Conservation (phyloP, 1,284 basidiomycete genomes). For the Tilletia horrida region DNA sequence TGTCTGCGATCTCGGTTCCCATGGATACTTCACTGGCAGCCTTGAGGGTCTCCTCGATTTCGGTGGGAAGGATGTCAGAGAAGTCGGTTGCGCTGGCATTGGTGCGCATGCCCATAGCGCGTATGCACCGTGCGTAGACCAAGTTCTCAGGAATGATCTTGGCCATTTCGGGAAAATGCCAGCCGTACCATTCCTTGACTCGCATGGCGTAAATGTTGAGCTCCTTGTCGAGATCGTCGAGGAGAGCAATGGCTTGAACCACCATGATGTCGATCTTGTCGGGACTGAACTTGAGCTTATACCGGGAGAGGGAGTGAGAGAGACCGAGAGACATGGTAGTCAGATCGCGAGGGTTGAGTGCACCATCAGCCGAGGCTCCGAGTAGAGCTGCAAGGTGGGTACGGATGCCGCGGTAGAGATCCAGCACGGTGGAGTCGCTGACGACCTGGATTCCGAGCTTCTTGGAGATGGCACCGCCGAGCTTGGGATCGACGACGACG, state of each 20-base stretch:
- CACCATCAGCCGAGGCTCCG: slow-evolving; percentile 37
- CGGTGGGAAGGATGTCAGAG: slow-evolving; percentile 78
- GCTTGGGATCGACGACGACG: slow-evolving; percentile 82
- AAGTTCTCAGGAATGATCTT: slow-evolving; percentile 91
- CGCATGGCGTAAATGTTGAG: slow-evolving; percentile 99
- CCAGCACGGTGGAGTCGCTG: slow-evolving; percentile 66
- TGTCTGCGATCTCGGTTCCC: slow-evolving; percentile 86
- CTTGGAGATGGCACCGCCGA: slow-evolving; percentile 87
- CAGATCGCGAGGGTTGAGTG: slow-evolving; percentile 72
- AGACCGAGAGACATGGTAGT: slow-evolving; percentile 97
- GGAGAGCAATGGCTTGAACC: slow-evolving; percentile 96
- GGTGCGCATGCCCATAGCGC: slow-evolving; percentile 75
- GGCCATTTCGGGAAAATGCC: slow-evolving; percentile 98
- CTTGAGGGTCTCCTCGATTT: slow-evolving; percentile 77
- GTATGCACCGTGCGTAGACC: slow-evolving; percentile 86
- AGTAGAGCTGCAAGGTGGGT: slow-evolving; percentile 80
- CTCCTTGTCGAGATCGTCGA: slow-evolving; percentile 99
- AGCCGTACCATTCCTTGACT: slow-evolving; percentile 99
- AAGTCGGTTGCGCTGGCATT: slow-evolving; percentile 83
- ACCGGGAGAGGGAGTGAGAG: slow-evolving; percentile 94
- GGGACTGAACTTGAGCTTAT: slow-evolving; percentile 95
- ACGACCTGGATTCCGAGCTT: slow-evolving; percentile 87
- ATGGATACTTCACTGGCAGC: slow-evolving; percentile 92
- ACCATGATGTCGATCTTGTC: slow-evolving; percentile 99
- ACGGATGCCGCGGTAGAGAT: slow-evolving; percentile 94